Percentiles rank a stretch among this genome's conserved stretches.
phyloP scores from a whole-genome alignment of 1,284 basidiomycete species.

The Ceratorhiza oryzae-sativae region DNA sequence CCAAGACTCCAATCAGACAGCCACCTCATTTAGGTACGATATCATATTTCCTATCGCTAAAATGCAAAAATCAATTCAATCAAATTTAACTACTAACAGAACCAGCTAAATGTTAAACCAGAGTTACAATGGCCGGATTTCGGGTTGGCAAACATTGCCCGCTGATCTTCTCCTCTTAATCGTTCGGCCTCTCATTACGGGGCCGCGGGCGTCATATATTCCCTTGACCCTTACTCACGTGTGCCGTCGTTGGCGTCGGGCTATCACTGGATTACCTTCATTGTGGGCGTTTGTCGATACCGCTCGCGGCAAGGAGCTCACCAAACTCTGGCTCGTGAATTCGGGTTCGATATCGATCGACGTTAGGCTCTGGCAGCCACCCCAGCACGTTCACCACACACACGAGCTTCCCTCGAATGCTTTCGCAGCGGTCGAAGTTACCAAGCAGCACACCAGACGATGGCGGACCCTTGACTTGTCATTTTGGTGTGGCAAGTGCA shows the following conservation, averaged over 20 bases:
- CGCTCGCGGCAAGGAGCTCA: neutral
- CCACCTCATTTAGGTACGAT: too few species aligned
- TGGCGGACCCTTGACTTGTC: neutral
- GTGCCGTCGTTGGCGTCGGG: slow-evolving; percentile 8
- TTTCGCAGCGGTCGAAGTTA: neutral
- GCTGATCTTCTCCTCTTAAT: neutral
- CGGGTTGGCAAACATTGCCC: slow-evolving; percentile 3
- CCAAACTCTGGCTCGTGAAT: neutral
- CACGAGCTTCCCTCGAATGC: neutral
- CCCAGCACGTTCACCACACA: neutral
- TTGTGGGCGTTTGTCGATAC: slow-evolving; percentile 1
- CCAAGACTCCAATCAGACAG: too few species aligned
- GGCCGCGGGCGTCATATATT: neutral
- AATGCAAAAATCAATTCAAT: too few species aligned
- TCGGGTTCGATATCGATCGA: neutral
- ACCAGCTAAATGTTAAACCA: too few species aligned
- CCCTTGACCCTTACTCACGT: neutral
- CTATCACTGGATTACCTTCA: neutral
- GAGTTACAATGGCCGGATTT: too few species aligned
- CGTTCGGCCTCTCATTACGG: neutral
- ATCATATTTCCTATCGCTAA: too few species aligned
- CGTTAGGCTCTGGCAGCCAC: neutral
- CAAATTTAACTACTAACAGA: too few species aligned
- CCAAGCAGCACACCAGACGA: neutral
- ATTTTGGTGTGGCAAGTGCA: neutral